Evolutionary conservation across 371 early-diverging fungal genomes (phyloP), one percentile per base, ranked within the genome.

Genomic region (Umbelopsis sp.): DNA sequence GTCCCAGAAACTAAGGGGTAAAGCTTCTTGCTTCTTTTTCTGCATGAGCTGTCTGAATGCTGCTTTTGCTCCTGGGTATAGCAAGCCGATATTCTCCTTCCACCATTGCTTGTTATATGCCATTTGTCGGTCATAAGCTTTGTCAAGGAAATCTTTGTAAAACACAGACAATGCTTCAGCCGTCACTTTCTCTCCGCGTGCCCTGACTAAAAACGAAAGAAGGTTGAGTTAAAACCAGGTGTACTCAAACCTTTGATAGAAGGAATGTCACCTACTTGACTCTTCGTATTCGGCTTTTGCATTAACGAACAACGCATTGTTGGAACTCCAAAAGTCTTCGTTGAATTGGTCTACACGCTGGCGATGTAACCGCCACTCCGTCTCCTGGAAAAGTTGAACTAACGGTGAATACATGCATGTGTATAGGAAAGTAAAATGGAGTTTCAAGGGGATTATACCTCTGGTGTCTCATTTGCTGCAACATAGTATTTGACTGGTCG

Each of bases 71-170:
- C 90, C 93, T 24, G 93, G 93, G 69, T 85, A 79, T 22, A 93
- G 76, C 82, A 93, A 86, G 1, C 76, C 75, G 20, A 87, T 52
- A 65, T 91, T 94, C 57, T 89, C 79, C 29, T 83, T 77, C 93
- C 92, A 92, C 91, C 92, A 91, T 52, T 78, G 75, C 22, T 84
- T 75, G 72, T 94, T 94, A 74, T 94, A 94, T 63, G 73, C 84
- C 86, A 89, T 81, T 69, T 94, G 93, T 52, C 92, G 80, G 22
- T 77, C 84, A 37, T 89, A 88, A 6, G 92, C 87, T 53, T 86
- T 87, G 64, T 89, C 84, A 70, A 93, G 79, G 74, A 93, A 94
- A 64, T 89, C 86, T 74, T 89, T 89, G 79, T 91, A 94, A 69
- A 92, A 94, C 22, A 83, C 69, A 0, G 94, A 92, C 67, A 94